A percentile compares a stretch with the other conserved stretches of the same genome.
These are phyloP conservation scores for Phytopythium aichiense DNA, from an alignment of 352 stramenopile genomes.

Conservation along the genomic window DNA sequence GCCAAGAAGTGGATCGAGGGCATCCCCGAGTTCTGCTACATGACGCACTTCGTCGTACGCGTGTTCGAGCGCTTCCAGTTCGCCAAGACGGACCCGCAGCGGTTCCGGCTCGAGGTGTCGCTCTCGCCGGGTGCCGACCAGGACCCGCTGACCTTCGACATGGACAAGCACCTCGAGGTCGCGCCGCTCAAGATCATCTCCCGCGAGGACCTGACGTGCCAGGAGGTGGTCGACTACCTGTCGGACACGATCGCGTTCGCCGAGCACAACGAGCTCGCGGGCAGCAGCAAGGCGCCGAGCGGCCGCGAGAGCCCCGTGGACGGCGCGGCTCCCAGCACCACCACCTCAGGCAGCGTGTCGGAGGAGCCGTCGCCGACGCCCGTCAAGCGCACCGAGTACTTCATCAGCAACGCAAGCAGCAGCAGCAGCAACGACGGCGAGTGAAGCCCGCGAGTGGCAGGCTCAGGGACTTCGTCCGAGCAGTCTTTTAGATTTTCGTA, in stretches of 20 bases:
- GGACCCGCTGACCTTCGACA: slow-evolving; percentile 58
- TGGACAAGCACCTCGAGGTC: slow-evolving; percentile 60
- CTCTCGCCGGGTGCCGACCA: slow-evolving; percentile 74
- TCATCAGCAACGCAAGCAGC: slow-evolving; percentile 56
- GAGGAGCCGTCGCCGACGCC: slow-evolving; percentile 22
- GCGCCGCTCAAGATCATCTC: slow-evolving; percentile 83
- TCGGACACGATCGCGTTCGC: slow-evolving; percentile 69
- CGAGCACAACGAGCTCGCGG: slow-evolving; percentile 52
- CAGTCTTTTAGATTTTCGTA: neutral
- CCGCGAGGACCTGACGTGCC: slow-evolving; percentile 71
- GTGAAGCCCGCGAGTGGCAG: neutral
- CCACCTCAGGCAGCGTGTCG: neutral
- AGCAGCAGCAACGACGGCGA: slow-evolving; percentile 34
- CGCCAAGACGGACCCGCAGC: slow-evolving; percentile 55
- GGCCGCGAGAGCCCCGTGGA: slow-evolving; percentile 22
- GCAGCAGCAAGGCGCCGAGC: slow-evolving; percentile 21
- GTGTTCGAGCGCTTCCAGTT: slow-evolving; percentile 95
- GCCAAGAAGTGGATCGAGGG: slow-evolving; percentile 85
- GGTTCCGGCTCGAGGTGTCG: slow-evolving; percentile 85
- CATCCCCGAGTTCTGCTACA: slow-evolving; percentile 97
- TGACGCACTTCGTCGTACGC: slow-evolving; percentile 99
- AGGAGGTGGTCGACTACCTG: slow-evolving; percentile 85
- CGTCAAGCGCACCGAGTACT: slow-evolving; percentile 51
- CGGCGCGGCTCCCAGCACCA: slow-evolving; percentile 7
- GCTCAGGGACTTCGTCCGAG: neutral